Evolutionary conservation across 495 filamentous ascomycete genomes (phyloP).

Genomic region (Aspergillus saccharolyticus): DNA sequence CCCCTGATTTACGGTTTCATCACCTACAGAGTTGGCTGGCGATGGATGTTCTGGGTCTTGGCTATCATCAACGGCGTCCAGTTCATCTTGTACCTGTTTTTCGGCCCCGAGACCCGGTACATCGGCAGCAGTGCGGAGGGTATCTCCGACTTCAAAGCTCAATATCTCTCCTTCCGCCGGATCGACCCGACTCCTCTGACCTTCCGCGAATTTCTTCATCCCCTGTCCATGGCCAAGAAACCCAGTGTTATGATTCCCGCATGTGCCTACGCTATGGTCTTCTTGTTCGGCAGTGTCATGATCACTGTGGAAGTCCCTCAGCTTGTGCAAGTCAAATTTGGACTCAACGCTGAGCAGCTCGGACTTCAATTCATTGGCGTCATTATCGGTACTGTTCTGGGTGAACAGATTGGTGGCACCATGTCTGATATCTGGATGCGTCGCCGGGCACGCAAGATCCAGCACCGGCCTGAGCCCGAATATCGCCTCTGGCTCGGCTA

Average conservation of each 20-base stretch:
- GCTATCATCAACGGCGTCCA: slow-evolving; percentile 50
- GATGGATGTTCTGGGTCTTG: slow-evolving; percentile 41
- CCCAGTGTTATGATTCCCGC: slow-evolving; percentile 45
- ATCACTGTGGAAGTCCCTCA: slow-evolving; percentile 51
- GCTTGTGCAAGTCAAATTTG: slow-evolving; percentile 45
- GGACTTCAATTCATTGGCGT: slow-evolving; percentile 51
- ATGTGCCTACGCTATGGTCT: slow-evolving; percentile 49
- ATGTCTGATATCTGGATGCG: slow-evolving; percentile 51
- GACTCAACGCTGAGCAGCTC: slow-evolving; percentile 48
- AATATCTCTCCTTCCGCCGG: slow-evolving; percentile 41
- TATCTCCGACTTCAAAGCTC: slow-evolving; percentile 28
- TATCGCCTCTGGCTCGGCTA: slow-evolving; percentile 53
- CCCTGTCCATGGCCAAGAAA: slow-evolving; percentile 33
- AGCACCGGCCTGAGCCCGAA: slow-evolving; percentile 33
- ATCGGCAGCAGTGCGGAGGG: slow-evolving; percentile 24
- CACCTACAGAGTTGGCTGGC: slow-evolving; percentile 37
- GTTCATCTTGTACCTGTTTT: slow-evolving; percentile 47
- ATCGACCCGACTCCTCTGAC: slow-evolving; percentile 46
- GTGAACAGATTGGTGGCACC: slow-evolving; percentile 51
- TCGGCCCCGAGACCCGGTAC: slow-evolving; percentile 53
- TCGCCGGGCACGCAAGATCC: slow-evolving; percentile 20
- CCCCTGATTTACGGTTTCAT: slow-evolving; percentile 49
- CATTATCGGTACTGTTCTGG: slow-evolving; percentile 52
- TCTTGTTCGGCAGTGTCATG: slow-evolving; percentile 44
- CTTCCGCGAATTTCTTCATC: slow-evolving; percentile 43